These are phyloP conservation scores for Hypomyces rosellus DNA, from an alignment of 2,329 filamentous ascomycete species.

Conservation along the genomic window DNA sequence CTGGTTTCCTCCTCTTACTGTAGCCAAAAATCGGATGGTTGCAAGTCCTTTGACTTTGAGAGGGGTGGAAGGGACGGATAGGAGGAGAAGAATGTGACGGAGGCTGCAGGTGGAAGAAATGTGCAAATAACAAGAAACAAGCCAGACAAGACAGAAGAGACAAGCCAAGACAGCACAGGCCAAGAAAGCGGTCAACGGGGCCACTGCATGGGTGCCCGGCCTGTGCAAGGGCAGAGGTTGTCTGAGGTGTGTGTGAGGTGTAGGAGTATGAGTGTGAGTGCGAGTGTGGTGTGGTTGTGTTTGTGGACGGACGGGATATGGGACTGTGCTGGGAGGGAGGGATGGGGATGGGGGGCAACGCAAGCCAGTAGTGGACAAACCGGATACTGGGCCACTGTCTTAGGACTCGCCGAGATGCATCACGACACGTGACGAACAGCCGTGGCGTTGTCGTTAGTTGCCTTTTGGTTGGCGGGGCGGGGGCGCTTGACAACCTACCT, in stretches of 20 bases:
- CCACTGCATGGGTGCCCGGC: constrained; percentile 13
- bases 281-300: too few species aligned
- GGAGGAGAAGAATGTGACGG: constrained; percentile 9
- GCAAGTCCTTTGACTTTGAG: constrained; percentile 1
- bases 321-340: too few species aligned
- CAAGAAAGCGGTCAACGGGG: constrained; percentile 14
- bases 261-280: not conserved
- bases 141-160: too few species aligned
- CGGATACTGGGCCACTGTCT: too few species aligned
- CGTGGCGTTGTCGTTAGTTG: not conserved
- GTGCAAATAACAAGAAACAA: too few species aligned
- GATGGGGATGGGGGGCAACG: too few species aligned
- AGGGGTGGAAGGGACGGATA: constrained; percentile 7
- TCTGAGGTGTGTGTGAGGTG: constrained; percentile 3
- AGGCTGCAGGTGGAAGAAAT: not conserved
- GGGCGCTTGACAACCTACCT: not conserved
- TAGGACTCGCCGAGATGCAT: too few species aligned
- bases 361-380: too few species aligned
- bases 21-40: not conserved
- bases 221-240: constrained; percentile 11
- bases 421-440: not conserved
- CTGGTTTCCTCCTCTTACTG: too few species aligned
- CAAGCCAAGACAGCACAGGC: not conserved
- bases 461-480: not conserved
- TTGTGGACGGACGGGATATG: too few species aligned